Percentiles rank a stretch among this genome's conserved stretches.
Evolutionary conservation across 2,329 filamentous ascomycete species (phyloP).

Genomic region (Curvularia eragrostidis): DNA sequence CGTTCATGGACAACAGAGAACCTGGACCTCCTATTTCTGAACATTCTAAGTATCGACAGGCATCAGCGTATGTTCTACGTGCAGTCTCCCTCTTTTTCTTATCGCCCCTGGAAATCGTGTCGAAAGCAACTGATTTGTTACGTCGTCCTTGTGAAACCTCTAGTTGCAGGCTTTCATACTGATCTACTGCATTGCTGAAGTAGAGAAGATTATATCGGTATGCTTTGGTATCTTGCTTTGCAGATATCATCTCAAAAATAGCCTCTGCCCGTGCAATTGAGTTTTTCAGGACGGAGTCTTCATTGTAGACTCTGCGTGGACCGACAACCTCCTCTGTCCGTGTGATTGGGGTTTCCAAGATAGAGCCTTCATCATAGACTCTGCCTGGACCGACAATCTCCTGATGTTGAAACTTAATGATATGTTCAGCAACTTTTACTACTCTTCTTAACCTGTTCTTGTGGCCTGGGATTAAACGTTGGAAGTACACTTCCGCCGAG

Average conservation of each 20-base stretch:
- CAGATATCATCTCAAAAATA: background rate
- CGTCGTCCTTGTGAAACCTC: background rate
- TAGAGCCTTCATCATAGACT: background rate
- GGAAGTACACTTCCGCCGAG: background rate
- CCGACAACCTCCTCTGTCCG: background rate
- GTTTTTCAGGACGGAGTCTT: background rate
- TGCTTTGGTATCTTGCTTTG: background rate
- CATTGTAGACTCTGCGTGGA: background rate
- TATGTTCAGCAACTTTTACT: background rate
- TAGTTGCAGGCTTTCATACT: background rate
- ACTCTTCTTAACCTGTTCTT: constrained; percentile 1
- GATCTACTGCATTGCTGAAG: constrained; percentile 2
- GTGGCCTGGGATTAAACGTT: background rate
- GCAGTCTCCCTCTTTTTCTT: background rate
- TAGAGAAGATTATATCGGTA: constrained; percentile 2
- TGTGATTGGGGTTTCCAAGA: constrained; percentile 1
- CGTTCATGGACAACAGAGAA: background rate
- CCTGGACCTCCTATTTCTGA: constrained; percentile 1
- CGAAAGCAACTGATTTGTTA: background rate
- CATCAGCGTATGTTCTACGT: background rate
- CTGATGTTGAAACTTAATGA: background rate
- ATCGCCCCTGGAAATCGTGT: background rate
- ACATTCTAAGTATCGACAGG: background rate
- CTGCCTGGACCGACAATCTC: background rate
- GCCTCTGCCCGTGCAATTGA: background rate